Conservation (phyloP, 805 yeast genomes). For the Candida qinlingensis region DNA sequence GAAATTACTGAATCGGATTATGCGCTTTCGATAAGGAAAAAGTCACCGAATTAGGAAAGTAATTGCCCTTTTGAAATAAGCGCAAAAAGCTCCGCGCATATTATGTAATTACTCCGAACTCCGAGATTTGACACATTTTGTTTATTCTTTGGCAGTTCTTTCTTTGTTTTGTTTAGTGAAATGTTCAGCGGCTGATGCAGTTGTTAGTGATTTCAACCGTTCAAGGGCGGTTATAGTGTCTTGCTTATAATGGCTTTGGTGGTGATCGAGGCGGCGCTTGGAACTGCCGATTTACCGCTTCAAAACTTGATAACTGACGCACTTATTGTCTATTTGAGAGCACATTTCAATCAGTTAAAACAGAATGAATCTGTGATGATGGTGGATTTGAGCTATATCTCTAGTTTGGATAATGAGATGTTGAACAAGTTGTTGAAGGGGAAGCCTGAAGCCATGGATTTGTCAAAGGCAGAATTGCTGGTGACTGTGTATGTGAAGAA, state of each 20-base stretch:
- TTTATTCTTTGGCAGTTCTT: neutral
- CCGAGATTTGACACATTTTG: neutral
- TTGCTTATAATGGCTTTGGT: neutral
- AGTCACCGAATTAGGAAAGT: constrained; percentile 13
- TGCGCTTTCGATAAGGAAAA: constrained; percentile 7
- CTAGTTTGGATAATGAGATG: constrained; percentile 3
- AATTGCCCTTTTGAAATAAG: too few relatives aligned
- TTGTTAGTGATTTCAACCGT: neutral
- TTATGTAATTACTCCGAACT: neutral
- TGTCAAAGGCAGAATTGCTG: constrained; percentile 14
- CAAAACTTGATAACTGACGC: neutral
- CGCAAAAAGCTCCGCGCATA: constrained; percentile 7
- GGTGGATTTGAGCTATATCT: constrained; percentile 4
- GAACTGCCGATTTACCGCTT: neutral
- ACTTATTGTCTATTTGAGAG: neutral
- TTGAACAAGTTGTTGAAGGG: constrained; percentile 3
- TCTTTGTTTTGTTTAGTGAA: neutral
- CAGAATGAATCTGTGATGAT: neutral
- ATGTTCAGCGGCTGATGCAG: neutral
- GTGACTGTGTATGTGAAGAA: constrained; percentile 9
- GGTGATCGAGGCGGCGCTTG: neutral
- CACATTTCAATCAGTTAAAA: neutral
- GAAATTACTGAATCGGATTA: neutral
- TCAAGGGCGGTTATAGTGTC: neutral
- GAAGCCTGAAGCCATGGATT: constrained; percentile 1